These are phyloP conservation scores for Arxiozyma telluris DNA, from an alignment of 1,139 yeast species.

Conservation along the genomic window DNA sequence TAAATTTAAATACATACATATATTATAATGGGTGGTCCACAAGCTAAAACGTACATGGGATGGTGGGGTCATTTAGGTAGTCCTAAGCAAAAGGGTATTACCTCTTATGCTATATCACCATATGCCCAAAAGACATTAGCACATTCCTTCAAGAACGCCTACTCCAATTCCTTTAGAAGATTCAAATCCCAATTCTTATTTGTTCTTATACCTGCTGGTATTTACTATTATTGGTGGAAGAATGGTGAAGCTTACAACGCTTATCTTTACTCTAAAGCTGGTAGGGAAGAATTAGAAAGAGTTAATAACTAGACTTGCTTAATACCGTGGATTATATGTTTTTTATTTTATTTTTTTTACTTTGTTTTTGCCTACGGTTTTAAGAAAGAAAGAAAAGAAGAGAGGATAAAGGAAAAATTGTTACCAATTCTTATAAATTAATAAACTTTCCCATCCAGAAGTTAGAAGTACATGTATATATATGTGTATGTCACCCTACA, in stretches of 20 bases:
- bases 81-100: conserved; percentile 81
- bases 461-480: no score
- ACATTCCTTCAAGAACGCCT: conserved; percentile 75
- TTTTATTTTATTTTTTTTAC: not conserved
- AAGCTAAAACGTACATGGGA: conserved; percentile 80
- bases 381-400: no score
- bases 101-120: conserved; percentile 85
- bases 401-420: no score
- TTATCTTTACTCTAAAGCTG: conserved; percentile 94
- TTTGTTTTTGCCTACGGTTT: not conserved
- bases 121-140: conserved; percentile 88
- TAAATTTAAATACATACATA: not conserved
- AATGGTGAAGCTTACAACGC: conserved; percentile 86
- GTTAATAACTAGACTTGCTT: conserved; percentile 36
- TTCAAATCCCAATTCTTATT: conserved; percentile 76
- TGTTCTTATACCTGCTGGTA: conserved; percentile 65
- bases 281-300: conserved; percentile 85
- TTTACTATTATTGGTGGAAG: conserved; percentile 84
- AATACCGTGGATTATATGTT: no score
- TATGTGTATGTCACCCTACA: no score
- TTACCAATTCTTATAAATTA: no score
- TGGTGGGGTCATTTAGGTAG: conserved; percentile 92
- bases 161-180: conserved; percentile 94
- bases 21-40: conserved; percentile 49
- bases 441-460: no score